These are phyloP conservation scores for Suhomyces faveliae DNA, from an alignment of 805 yeast species.

Conservation along the genomic window DNA sequence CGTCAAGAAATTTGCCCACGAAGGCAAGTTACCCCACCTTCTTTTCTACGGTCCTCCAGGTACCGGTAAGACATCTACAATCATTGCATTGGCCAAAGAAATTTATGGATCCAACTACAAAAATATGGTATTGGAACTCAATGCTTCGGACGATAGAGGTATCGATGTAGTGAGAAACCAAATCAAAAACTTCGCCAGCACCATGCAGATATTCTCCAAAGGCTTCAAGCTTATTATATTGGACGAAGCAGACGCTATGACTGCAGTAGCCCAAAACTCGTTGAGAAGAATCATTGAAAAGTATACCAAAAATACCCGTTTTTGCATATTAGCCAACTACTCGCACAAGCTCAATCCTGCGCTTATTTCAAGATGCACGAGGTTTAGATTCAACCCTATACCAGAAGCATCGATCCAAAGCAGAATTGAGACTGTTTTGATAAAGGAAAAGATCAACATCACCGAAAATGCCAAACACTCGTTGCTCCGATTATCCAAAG, in stretches of 20 bases:
- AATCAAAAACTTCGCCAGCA: slow-evolving; percentile 93
- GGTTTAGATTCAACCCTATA: slow-evolving; percentile 90
- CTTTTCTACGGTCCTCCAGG: slow-evolving; percentile 96
- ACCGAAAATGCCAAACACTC: slow-evolving; percentile 60
- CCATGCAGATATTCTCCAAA: slow-evolving; percentile 84
- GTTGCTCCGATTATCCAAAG: slow-evolving; percentile 70
- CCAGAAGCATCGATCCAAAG: slow-evolving; percentile 62
- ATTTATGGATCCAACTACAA: slow-evolving; percentile 77
- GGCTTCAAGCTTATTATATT: slow-evolving; percentile 89
- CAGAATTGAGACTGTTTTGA: slow-evolving; percentile 67
- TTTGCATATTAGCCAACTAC: slow-evolving; percentile 93
- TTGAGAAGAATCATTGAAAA: slow-evolving; percentile 83
- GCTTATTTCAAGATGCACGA: slow-evolving; percentile 86
- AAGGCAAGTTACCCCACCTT: slow-evolving; percentile 84
- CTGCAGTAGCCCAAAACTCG: slow-evolving; percentile 82
- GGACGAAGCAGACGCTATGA: slow-evolving; percentile 97
- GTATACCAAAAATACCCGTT: slow-evolving; percentile 91
- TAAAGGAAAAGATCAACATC: slow-evolving; percentile 62
- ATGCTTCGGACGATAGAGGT: slow-evolving; percentile 97
- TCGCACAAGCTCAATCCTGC: slow-evolving; percentile 96
- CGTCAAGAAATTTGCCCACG: slow-evolving; percentile 77
- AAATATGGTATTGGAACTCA: slow-evolving; percentile 90
- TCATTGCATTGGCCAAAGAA: slow-evolving; percentile 82
- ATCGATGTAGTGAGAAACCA: slow-evolving; percentile 97
- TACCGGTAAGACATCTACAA: slow-evolving; percentile 88